Conservation (phyloP, 176 grass and related monocot species). For the Cenchrus fungigraminus region DNA sequence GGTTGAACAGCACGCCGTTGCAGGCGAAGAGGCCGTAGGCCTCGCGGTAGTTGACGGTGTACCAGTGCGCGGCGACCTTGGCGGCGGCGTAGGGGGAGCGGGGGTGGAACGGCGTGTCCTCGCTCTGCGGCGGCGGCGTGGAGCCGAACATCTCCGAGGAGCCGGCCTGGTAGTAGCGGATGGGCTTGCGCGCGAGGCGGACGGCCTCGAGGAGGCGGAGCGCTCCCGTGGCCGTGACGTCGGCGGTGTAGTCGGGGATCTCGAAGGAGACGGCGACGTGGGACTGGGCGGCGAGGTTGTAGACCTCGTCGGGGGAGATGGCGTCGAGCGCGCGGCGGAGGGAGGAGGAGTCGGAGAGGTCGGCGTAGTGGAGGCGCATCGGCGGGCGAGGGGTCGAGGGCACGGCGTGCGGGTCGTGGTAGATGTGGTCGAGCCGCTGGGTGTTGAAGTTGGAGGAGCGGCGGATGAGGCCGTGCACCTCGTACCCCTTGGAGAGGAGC, state of each 20-base stretch:
- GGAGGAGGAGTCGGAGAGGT: constrained; percentile 93
- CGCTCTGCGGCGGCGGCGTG: constrained; percentile 89
- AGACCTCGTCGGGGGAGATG: constrained; percentile 95
- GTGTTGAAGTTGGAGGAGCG: constrained; percentile 99
- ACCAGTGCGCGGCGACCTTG: constrained; percentile 99
- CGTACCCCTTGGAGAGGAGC: constrained; percentile 82
- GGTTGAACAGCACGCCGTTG: constrained; percentile 99
- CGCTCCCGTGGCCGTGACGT: constrained; percentile 86
- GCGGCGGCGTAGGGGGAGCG: constrained; percentile 86
- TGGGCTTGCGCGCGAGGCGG: constrained; percentile 54
- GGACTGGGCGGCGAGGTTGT: constrained; percentile 96
- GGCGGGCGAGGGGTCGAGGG: constrained; percentile 59
- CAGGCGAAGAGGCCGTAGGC: constrained; percentile 90
- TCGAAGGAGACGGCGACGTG: constrained; percentile 97
- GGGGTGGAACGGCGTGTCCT: constrained; percentile 81
- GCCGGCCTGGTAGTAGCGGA: constrained; percentile 93
- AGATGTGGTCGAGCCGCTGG: constrained; percentile 82
- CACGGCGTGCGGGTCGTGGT: constrained; percentile 87
- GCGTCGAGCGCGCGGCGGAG: constrained; percentile 87
- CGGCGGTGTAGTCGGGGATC: constrained; percentile 93
- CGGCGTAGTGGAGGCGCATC: constrained; percentile 96
- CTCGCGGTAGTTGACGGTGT: constrained; percentile 99
- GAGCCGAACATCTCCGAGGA: constrained; percentile 99
- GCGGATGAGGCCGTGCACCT: constrained; percentile 97
- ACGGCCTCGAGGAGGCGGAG: constrained; percentile 97